Evolutionary conservation across 495 filamentous ascomycete species (phyloP), one percentile per base, ranked within the genome.

Genomic region (Xylaria grammica): DNA sequence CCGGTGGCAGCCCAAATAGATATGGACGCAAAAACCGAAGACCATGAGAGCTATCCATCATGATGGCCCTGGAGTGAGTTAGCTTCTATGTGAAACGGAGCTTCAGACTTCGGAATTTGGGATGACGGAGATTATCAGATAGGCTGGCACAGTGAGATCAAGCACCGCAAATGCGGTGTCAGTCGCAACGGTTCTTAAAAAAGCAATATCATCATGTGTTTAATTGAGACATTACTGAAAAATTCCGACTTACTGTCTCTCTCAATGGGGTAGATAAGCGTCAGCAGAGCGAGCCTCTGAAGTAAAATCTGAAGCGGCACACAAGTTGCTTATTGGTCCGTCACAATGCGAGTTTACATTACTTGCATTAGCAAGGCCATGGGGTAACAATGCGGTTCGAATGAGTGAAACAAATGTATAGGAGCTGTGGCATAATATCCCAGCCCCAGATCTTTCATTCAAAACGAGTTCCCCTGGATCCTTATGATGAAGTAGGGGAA

Each of bases 131-230:
- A 27, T 15, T 10, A 67, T 83, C 79, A 81, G 81, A 80, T 74
- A 78, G 38, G 75, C 75, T 73, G 78, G 75, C 77, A 75, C 69
- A 74, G 53, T 85, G 76, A 81, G 82, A 87, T 89, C 88, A 90
- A 76, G 73, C 85, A 82, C 78, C 78, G 71, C 70, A 51, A 51
- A 46, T 32, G 75, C 73, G 81, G 84, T 84, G 86, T 95, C 91
- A 94, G 87, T 90, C 91, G 93, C 94, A 96, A 92, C 93, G 93
- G 93, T 97, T 97, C 93, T 84, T 48, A 78, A 78, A 72, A n/a
- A 77, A 74, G 68, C 72, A 73, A 72, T 75, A 69, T 79, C 74
- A 79, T 85, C 82, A 83, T 78, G 60, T 74, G 19, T 26, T 36
- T 51, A 29, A 15, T 1, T 8, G 4, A 13, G 36, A 6, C 4